Conservation (phyloP, 805 yeast genomes). For the Ogataea wickerhamii region DNA sequence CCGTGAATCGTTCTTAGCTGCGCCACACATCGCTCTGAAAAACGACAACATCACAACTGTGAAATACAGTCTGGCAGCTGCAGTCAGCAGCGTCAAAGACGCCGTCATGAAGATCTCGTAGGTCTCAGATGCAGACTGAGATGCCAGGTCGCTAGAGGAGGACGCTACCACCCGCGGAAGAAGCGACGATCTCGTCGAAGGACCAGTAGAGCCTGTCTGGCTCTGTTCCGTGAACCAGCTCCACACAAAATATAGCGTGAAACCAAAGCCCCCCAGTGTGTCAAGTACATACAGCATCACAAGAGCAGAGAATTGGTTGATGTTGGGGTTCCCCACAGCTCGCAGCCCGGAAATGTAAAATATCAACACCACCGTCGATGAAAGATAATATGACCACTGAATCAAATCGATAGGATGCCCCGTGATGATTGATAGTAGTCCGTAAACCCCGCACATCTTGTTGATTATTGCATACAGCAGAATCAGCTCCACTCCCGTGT, state of each 20-base stretch:
- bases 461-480: constrained; percentile 75
- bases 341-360: constrained; percentile 59
- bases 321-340: constrained; percentile 49
- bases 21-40: constrained; percentile 51
- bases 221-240: constrained; percentile 59
- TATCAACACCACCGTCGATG: constrained; percentile 61
- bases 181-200: constrained; percentile 2
- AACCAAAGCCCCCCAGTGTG: constrained; percentile 60
- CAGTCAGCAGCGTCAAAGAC: constrained; percentile 45
- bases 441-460: constrained; percentile 86
- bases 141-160: constrained; percentile 26
- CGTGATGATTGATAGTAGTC: constrained; percentile 79
- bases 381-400: constrained; percentile 77
- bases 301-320: constrained; percentile 59
- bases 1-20: constrained; percentile 36
- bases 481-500: constrained; percentile 81
- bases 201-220: constrained; percentile 1
- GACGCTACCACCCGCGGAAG: constrained; percentile 5
- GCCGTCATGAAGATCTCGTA: constrained; percentile 58
- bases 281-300: constrained; percentile 64
- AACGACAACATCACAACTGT: constrained; percentile 57
- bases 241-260: constrained; percentile 68
- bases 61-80: constrained; percentile 54
- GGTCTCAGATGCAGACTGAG: constrained; percentile 61
- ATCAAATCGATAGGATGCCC: constrained; percentile 80